These are phyloP conservation scores for Pythium aphanidermatum DNA, from an alignment of 352 stramenopile genomes.

Conservation along the genomic window DNA sequence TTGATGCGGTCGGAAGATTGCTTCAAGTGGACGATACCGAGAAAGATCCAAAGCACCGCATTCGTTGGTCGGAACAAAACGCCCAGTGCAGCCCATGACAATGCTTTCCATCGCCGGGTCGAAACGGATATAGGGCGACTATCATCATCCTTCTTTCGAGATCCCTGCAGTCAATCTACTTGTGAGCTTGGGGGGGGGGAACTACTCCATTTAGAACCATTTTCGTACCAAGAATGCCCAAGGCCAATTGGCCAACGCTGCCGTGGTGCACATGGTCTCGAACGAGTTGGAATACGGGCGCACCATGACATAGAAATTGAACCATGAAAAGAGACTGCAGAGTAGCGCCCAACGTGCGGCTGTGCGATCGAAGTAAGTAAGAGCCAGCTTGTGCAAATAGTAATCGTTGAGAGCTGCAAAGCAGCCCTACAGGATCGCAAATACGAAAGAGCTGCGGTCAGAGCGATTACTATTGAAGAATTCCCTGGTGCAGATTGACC, in stretches of 20 bases:
- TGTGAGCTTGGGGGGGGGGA: too few relatives aligned
- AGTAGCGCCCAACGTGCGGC: constrained; percentile 66
- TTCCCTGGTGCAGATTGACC: constrained; percentile 14
- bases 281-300: constrained; percentile 84
- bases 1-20: constrained; percentile 32
- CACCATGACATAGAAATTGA: constrained; percentile 83
- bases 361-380: constrained; percentile 56
- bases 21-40: constrained; percentile 46
- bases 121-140: background rate
- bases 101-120: constrained; percentile 20
- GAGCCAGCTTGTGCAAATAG: constrained; percentile 61
- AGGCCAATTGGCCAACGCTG: constrained; percentile 69
- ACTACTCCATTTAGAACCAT: constrained; percentile 3
- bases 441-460: background rate
- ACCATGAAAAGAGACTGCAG: constrained; percentile 79
- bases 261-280: constrained; percentile 74
- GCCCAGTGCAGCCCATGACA: constrained; percentile 58
- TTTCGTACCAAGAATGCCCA: constrained; percentile 56
- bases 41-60: constrained; percentile 69
- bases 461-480: background rate
- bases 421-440: constrained; percentile 29
- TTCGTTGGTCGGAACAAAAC: constrained; percentile 81
- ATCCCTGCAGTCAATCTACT: too few relatives aligned
- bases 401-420: constrained; percentile 66
- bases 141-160: constrained; percentile 25